Conservation (phyloP, 2,329 filamentous ascomycete species). For the Hysterium pulicare region DNA sequence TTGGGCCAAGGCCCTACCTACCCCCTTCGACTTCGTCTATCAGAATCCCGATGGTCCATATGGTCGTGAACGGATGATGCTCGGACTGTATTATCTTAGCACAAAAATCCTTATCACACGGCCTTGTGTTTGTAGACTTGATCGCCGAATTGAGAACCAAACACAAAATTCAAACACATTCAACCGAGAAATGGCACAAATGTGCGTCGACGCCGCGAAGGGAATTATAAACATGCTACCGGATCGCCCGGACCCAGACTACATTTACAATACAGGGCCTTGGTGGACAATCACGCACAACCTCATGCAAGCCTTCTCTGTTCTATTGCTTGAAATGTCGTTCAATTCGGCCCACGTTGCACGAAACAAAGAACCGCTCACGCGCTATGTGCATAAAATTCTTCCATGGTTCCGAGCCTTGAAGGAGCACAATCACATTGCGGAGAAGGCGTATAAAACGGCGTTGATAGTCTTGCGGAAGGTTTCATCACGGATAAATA, state of each 20-base stretch:
- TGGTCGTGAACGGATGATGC: slow-evolving; percentile 13
- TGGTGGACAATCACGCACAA: slow-evolving; percentile 43
- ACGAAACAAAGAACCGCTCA: slow-evolving; percentile 14
- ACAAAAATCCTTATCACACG: slow-evolving; percentile 36
- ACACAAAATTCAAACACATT: slow-evolving; percentile 26
- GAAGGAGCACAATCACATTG: slow-evolving; percentile 20
- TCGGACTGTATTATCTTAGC: slow-evolving; percentile 31
- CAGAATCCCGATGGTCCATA: neutral
- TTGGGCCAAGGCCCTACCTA: slow-evolving; percentile 30
- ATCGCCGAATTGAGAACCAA: slow-evolving; percentile 29
- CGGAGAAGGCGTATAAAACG: slow-evolving; percentile 26
- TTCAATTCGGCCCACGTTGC: slow-evolving; percentile 24
- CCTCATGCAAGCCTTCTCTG: slow-evolving; percentile 37
- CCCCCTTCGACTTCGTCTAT: slow-evolving; percentile 18
- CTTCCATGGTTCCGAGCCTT: slow-evolving; percentile 33
- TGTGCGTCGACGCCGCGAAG: slow-evolving; percentile 35
- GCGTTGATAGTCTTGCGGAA: slow-evolving; percentile 16
- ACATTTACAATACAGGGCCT: slow-evolving; percentile 24
- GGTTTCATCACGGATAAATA: slow-evolving; percentile 4
- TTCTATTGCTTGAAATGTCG: slow-evolving; percentile 38
- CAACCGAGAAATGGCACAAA: slow-evolving; percentile 27
- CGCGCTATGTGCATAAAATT: slow-evolving; percentile 28
- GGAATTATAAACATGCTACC: slow-evolving; percentile 32
- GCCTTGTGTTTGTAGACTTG: slow-evolving; percentile 38
- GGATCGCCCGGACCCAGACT: slow-evolving; percentile 18